Conservation (phyloP, 2,329 filamentous ascomycete genomes). For the Didymella pinodella region DNA sequence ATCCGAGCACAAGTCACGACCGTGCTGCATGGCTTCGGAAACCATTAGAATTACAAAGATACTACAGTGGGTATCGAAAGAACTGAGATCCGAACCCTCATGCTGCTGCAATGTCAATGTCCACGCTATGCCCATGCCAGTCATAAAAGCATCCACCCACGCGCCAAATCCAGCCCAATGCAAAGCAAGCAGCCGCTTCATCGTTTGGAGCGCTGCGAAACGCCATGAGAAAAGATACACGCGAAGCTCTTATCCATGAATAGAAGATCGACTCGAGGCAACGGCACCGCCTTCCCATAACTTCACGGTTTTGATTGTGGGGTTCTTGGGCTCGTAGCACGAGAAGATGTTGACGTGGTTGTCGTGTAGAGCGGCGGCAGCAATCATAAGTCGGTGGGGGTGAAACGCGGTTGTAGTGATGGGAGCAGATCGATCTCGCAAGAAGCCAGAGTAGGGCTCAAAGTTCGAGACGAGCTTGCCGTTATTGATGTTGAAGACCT, state of each 20-base stretch:
- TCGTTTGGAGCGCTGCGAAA: slow-evolving; percentile 1
- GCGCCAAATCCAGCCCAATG: slow-evolving; percentile 15
- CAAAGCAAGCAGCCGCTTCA: background rate
- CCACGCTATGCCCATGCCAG: slow-evolving; percentile 20
- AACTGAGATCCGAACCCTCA: slow-evolving; percentile 9
- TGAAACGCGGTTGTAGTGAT: slow-evolving; percentile 94
- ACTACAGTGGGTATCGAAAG: slow-evolving; percentile 23
- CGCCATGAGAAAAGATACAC: background rate
- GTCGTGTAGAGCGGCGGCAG: slow-evolving; percentile 84
- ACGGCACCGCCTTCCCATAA: slow-evolving; percentile 43
- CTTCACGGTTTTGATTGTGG: slow-evolving; percentile 41
- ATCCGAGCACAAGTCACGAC: too few relatives aligned
- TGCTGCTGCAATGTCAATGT: slow-evolving; percentile 13
- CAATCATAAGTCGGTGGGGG: slow-evolving; percentile 90
- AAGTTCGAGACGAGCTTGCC: slow-evolving; percentile 80
- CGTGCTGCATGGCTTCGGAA: background rate
- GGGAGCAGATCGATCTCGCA: slow-evolving; percentile 80
- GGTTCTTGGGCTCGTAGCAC: slow-evolving; percentile 40
- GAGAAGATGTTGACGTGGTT: slow-evolving; percentile 89
- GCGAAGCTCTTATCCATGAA: slow-evolving; percentile 14
- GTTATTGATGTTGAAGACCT: slow-evolving; percentile 85
- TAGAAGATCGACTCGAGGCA: slow-evolving; percentile 30
- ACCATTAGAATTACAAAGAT: slow-evolving; percentile 18
- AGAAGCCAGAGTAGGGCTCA: slow-evolving; percentile 89
- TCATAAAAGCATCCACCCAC: slow-evolving; percentile 8